Conservation (phyloP, 306 rosid genomes). For the Quercus engelmannii region DNA sequence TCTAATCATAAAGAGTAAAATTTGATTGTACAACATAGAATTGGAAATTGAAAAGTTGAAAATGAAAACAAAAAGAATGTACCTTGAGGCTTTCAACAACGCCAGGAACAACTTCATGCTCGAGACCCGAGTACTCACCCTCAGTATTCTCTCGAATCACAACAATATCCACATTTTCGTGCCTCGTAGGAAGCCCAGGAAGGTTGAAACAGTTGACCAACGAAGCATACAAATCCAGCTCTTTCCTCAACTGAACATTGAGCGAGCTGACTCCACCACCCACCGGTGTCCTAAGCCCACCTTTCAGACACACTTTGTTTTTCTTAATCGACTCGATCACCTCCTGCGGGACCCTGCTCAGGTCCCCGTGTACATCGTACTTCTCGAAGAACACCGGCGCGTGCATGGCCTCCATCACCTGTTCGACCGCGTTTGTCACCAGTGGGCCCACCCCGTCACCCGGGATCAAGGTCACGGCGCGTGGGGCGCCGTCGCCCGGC, state of each 20-base stretch:
- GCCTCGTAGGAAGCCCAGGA: constrained; percentile 66
- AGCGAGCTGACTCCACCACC: constrained; percentile 88
- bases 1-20: too few relatives aligned
- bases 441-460: constrained; percentile 82
- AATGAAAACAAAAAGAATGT: not conserved
- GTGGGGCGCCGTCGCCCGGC: constrained; percentile 76
- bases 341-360: constrained; percentile 59
- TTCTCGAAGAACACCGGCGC: constrained; percentile 75
- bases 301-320: constrained; percentile 86
- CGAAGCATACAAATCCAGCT: constrained; percentile 84
- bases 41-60: too few relatives aligned
- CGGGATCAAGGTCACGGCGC: constrained; percentile 70
- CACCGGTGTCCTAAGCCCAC: constrained; percentile 71
- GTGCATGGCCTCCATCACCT: constrained; percentile 86
- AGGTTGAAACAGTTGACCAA: constrained; percentile 74
- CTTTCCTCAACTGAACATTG: constrained; percentile 67
- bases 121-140: constrained; percentile 85
- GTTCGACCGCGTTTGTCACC: constrained; percentile 76
- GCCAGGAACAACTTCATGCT: constrained; percentile 91
- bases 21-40: too few relatives aligned
- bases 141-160: constrained; percentile 85
- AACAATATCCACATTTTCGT: constrained; percentile 77
- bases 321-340: constrained; percentile 72
- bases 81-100: constrained; percentile 96
- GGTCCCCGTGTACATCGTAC: constrained; percentile 61